Evolutionary conservation across 2,329 filamentous ascomycete genomes (phyloP).

Genomic region (Aspergillus brunneoviolaceus): DNA sequence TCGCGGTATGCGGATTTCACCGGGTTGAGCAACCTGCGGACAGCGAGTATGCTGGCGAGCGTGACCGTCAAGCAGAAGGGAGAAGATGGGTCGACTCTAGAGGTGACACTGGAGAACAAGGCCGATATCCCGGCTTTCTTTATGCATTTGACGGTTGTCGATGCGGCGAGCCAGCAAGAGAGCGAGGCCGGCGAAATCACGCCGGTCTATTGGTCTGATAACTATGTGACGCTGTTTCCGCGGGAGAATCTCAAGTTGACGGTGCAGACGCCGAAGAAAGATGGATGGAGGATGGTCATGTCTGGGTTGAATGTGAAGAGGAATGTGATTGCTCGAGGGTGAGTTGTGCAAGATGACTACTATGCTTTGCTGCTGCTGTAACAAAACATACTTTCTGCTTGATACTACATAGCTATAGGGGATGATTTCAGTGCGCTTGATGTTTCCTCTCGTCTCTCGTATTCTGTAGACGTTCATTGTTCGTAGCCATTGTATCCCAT

Average conservation of each 20-base stretch:
- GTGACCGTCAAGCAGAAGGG: not conserved
- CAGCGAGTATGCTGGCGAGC: conserved; percentile 39
- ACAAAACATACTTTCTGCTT: too few species aligned
- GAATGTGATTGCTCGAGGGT: not conserved
- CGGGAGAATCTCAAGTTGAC: conserved; percentile 50
- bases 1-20: conserved; percentile 52
- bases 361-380: not conserved
- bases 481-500: too few species aligned
- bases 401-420: too few species aligned
- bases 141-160: conserved; percentile 52
- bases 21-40: conserved; percentile 42
- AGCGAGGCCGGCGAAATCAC: conserved; percentile 37
- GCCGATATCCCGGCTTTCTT: conserved; percentile 59
- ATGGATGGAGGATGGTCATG: conserved; percentile 18
- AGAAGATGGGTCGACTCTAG: conserved; percentile 17
- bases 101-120: conserved; percentile 53
- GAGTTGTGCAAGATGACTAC: not conserved
- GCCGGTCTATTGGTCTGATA: conserved; percentile 60
- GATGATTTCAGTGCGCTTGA: too few species aligned
- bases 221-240: conserved; percentile 63
- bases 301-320: conserved; percentile 26
- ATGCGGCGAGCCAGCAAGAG: conserved; percentile 38
- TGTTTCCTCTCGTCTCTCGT: too few species aligned
- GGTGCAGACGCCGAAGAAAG: conserved; percentile 27
- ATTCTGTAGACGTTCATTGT: too few species aligned